Conservation (phyloP, 768 basidiomycete species). For the Fomitopsis serialis region DNA sequence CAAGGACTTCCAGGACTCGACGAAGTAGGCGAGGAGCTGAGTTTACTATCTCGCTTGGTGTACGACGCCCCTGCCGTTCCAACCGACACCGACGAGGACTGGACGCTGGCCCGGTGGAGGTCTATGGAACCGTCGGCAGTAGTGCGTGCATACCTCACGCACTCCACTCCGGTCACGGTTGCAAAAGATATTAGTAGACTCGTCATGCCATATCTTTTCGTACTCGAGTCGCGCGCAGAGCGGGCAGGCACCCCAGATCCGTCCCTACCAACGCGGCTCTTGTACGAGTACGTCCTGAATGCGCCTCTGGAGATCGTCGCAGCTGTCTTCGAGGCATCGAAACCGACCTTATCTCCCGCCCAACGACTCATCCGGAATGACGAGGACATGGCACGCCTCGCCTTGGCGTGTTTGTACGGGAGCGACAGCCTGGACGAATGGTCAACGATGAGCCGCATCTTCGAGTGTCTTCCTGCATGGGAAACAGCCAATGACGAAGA, state of each 20-base stretch:
- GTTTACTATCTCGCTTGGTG: constrained; percentile 77
- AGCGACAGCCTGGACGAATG: constrained; percentile 66
- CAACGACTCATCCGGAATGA: constrained; percentile 78
- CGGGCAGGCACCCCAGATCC: constrained; percentile 70
- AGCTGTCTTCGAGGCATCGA: constrained; percentile 84
- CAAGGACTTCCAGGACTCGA: constrained; percentile 75
- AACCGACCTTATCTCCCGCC: constrained; percentile 70
- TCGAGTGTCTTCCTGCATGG: constrained; percentile 97
- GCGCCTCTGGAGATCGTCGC: constrained; percentile 64
- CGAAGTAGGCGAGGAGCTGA: constrained; percentile 86
- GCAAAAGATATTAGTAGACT: constrained; percentile 66
- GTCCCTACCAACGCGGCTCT: constrained; percentile 52
- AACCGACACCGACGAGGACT: constrained; percentile 48
- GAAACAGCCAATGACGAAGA: constrained; percentile 54
- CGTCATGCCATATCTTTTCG: constrained; percentile 89
- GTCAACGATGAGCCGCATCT: constrained; percentile 84
- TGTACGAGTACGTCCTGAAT: constrained; percentile 68
- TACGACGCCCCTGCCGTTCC: constrained; percentile 64
- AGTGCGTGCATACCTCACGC: constrained; percentile 68
- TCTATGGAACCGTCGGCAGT: constrained; percentile 59
- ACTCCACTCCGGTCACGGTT: constrained; percentile 63
- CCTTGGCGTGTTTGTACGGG: constrained; percentile 87
- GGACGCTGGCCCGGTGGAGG: constrained; percentile 75
- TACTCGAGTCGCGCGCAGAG: constrained; percentile 85
- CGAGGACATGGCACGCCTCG: constrained; percentile 78